phyloP scores from a whole-genome alignment of 163 green algal genomes.

The Prototheca stagnorum region DNA sequence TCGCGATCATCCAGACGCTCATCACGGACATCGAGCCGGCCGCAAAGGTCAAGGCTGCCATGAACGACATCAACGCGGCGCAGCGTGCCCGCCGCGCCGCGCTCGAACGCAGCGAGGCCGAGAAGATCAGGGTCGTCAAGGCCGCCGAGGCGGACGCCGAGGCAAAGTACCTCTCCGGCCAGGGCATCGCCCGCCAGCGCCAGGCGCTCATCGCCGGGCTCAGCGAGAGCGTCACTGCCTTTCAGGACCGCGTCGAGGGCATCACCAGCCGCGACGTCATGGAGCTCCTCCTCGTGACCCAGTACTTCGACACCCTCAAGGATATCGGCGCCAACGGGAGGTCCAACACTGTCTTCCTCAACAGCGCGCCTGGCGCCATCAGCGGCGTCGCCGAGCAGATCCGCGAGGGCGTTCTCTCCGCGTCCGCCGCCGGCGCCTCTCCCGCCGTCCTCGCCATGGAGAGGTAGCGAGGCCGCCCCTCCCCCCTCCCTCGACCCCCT shows the following conservation, averaged over 20 bases:
- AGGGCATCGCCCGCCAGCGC: constrained; percentile 70
- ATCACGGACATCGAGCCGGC: constrained; percentile 82
- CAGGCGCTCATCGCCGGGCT: constrained; percentile 93
- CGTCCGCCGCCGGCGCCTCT: not conserved
- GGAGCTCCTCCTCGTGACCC: constrained; percentile 79
- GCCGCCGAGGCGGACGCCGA: constrained; percentile 88
- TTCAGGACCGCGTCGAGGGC: constrained; percentile 18
- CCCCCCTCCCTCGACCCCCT: too few relatives aligned
- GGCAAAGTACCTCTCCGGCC: constrained; percentile 78
- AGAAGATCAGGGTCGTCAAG: constrained; percentile 83
- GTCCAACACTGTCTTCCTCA: constrained; percentile 56
- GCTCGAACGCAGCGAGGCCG: constrained; percentile 57
- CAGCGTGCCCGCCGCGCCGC: constrained; percentile 40
- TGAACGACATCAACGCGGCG: constrained; percentile 86
- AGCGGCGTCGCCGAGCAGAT: constrained; percentile 16
- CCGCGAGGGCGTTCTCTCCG: constrained; percentile 15
- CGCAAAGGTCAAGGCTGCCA: constrained; percentile 46
- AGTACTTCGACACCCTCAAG: constrained; percentile 66
- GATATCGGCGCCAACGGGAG: constrained; percentile 40
- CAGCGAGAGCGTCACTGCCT: constrained; percentile 53
- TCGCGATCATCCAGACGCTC: constrained; percentile 40
- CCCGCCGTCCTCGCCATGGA: not conserved
- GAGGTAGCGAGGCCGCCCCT: too few relatives aligned
- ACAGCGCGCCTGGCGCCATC: constrained; percentile 24
- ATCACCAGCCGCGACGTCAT: constrained; percentile 54